Conservation (phyloP, 2,329 filamentous ascomycete genomes). For the Xylariaceae sp. region DNA sequence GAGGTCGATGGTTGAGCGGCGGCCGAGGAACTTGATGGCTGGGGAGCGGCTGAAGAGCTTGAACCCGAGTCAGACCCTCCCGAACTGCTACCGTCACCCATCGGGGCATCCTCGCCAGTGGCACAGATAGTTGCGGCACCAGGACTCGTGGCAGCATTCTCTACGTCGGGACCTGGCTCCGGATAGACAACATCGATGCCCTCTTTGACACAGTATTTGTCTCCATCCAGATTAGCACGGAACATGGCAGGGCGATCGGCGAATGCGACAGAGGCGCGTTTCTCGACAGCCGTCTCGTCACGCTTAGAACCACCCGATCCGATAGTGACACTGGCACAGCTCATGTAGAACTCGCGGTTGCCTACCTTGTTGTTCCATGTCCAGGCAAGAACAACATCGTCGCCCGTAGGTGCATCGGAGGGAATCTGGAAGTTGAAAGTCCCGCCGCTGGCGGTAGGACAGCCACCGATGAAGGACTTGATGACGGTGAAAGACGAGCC, state of each 20-base stretch:
- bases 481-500: slow-evolving; percentile 66
- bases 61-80: slow-evolving; percentile 34
- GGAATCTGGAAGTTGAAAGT: slow-evolving; percentile 67
- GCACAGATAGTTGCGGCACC: slow-evolving; percentile 35
- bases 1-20: slow-evolving; percentile 9
- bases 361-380: slow-evolving; percentile 74
- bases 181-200: slow-evolving; percentile 62
- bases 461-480: slow-evolving; percentile 34
- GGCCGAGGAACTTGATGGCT: slow-evolving; percentile 25
- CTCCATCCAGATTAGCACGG: slow-evolving; percentile 61
- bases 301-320: slow-evolving; percentile 34
- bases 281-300: slow-evolving; percentile 19
- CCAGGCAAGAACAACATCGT: slow-evolving; percentile 69
- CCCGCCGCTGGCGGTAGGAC: slow-evolving; percentile 41
- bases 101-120: slow-evolving; percentile 21
- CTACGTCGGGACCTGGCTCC: slow-evolving; percentile 58
- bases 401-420: slow-evolving; percentile 52
- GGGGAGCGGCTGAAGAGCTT: slow-evolving; percentile 23
- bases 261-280: slow-evolving; percentile 43
- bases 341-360: slow-evolving; percentile 86
- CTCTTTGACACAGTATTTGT: slow-evolving; percentile 57
- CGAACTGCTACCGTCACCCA: slow-evolving; percentile 25
- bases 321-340: slow-evolving; percentile 71
- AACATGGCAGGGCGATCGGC: slow-evolving; percentile 64
- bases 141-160: slow-evolving; percentile 35